Percentiles rank a stretch among this genome's conserved stretches.
phyloP scores from a whole-genome alignment of 257 asterid species.

The Cinchona pubescens region DNA sequence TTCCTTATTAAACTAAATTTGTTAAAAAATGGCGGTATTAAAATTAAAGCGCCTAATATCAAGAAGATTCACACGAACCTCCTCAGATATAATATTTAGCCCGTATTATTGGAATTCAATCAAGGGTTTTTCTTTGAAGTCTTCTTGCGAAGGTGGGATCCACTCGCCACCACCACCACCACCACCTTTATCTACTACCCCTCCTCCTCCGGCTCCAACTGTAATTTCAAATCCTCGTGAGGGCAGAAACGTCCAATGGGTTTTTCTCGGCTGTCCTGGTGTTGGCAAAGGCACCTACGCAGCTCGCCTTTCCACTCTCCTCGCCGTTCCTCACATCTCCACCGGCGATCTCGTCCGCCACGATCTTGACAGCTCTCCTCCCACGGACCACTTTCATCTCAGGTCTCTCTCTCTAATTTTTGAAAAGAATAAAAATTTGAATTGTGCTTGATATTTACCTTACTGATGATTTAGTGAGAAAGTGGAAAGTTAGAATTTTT shows the following conservation, averaged over 20 bases:
- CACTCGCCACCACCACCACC: background rate
- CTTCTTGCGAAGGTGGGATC: constrained; percentile 28
- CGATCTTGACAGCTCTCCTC: constrained; percentile 70
- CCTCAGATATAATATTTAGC: background rate
- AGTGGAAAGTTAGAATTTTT: background rate
- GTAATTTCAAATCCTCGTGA: constrained; percentile 25
- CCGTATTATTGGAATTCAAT: constrained; percentile 9
- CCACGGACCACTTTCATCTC: constrained; percentile 59
- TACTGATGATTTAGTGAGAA: too few relatives aligned
- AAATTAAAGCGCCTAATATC: constrained; percentile 52
- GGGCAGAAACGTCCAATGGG: constrained; percentile 86
- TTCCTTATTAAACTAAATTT: constrained; percentile 23
- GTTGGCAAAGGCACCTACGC: constrained; percentile 98
- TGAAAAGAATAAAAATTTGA: too few relatives aligned
- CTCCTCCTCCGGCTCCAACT: constrained; percentile 1
- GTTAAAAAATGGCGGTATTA: constrained; percentile 50
- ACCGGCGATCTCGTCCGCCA: constrained; percentile 98
- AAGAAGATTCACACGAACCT: constrained; percentile 29
- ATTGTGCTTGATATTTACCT: background rate
- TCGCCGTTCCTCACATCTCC: constrained; percentile 87
- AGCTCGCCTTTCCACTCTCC: constrained; percentile 65
- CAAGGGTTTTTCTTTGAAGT: constrained; percentile 41
- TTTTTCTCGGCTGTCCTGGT: constrained; percentile 92
- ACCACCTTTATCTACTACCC: background rate
- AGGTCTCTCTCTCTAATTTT: constrained; percentile 31